Conservation (phyloP, 225 moss, liverwort and hornwort genomes). For the Neckera pumila region DNA sequence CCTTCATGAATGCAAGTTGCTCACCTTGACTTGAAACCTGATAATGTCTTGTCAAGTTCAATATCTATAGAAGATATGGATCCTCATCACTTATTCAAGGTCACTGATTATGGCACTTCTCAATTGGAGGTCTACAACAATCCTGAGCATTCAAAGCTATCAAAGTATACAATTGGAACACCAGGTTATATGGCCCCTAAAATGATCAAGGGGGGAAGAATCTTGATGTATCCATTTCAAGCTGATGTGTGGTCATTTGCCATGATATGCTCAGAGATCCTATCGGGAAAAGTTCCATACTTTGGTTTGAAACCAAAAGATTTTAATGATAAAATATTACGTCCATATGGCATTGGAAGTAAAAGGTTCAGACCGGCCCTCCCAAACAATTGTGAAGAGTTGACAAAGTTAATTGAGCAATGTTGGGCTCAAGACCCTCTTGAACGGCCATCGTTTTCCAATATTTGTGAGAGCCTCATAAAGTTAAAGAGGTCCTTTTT, state of each 20-base stretch:
- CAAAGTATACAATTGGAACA: not conserved
- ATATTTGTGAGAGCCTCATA: not conserved
- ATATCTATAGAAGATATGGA: too few species aligned
- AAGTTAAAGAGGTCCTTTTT: not conserved
- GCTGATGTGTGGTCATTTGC: not conserved
- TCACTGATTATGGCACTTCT: not conserved
- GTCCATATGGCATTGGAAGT: fast-evolving
- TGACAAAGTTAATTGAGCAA: not conserved
- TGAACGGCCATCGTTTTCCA: not conserved
- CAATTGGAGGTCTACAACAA: not conserved
- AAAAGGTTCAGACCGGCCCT: not conserved
- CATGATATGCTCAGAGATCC: not conserved
- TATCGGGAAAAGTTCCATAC: not conserved
- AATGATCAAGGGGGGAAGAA: not conserved
- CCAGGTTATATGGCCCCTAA: not conserved
- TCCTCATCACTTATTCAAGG: not conserved
- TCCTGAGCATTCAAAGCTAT: not conserved
- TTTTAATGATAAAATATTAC: not conserved
- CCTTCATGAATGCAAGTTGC: not conserved
- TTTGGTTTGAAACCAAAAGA: fast-evolving
- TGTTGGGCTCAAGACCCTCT: not conserved
- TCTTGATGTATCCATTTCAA: not conserved
- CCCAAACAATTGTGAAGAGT: not conserved
- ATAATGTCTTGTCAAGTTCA: not conserved
- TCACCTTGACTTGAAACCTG: not conserved